These are phyloP conservation scores for Agarophyton chilense DNA, from an alignment of 23 red algal genomes.

Conservation along the genomic window DNA sequence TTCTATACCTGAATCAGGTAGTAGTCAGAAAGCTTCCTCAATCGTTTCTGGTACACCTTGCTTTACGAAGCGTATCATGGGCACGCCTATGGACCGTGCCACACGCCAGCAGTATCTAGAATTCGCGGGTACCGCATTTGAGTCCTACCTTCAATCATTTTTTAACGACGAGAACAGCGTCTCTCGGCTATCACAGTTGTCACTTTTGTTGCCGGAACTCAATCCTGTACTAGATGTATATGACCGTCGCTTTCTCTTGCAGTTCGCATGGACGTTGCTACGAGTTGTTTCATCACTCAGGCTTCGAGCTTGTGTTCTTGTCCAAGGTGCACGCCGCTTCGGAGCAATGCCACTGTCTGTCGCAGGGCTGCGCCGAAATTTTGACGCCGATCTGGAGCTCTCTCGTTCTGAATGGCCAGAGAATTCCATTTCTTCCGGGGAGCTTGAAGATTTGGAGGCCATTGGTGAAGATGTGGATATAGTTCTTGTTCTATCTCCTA, in stretches of 20 bases:
- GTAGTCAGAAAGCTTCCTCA: background rate
- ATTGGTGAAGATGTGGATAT: conserved; percentile 59
- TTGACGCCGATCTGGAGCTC: conserved; percentile 70
- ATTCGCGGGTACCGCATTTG: conserved; percentile 9
- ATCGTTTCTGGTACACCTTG: conserved; percentile 52
- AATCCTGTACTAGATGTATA: conserved; percentile 86
- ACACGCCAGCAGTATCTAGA: conserved; percentile 46
- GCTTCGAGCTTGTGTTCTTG: conserved; percentile 49
- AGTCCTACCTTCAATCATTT: conserved; percentile 30
- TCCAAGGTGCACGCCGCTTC: conserved; percentile 62
- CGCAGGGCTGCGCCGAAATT: conserved; percentile 72
- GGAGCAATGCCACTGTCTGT: conserved; percentile 88
- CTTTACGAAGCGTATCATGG: conserved; percentile 62
- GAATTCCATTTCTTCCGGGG: conserved; percentile 37
- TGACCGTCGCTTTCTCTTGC: conserved; percentile 88
- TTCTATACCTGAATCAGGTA: background rate
- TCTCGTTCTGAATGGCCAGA: conserved; percentile 63
- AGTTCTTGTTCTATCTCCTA: conserved; percentile 76
- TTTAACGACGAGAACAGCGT: background rate
- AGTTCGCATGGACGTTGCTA: conserved; percentile 61
- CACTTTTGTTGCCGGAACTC: conserved; percentile 83
- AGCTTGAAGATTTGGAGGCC: conserved; percentile 40
- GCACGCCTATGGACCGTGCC: conserved; percentile 45
- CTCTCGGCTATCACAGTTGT: conserved; percentile 25
- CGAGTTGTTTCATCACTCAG: conserved; percentile 14